A percentile compares a stretch with the other conserved stretches of the same genome.
Evolutionary conservation across 371 early-diverging fungal genomes (phyloP).

Genomic region (Lichtheimia corymbifera): DNA sequence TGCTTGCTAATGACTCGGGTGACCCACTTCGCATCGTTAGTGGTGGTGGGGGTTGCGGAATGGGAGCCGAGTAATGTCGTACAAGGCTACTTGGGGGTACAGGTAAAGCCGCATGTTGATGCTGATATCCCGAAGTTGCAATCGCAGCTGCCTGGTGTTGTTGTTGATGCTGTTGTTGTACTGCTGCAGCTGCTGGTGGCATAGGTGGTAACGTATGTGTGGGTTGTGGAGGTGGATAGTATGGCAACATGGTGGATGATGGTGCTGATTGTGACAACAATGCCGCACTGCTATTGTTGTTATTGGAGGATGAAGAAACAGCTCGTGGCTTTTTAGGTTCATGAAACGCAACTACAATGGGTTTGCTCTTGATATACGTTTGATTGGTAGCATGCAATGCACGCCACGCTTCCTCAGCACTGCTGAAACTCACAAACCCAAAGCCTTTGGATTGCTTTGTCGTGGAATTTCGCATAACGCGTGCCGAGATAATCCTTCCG

Average conservation of each 20-base stretch:
- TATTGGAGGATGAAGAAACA: background rate
- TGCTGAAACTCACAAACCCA: constrained; percentile 50
- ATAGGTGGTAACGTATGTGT: background rate
- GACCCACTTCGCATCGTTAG: background rate
- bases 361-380: constrained; percentile 33
- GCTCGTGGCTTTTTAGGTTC: constrained; percentile 46
- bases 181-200: background rate
- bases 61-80: background rate
- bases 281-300: background rate
- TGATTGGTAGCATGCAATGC: constrained; percentile 45
- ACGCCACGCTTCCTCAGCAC: constrained; percentile 38
- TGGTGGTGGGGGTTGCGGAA: background rate
- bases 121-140: background rate
- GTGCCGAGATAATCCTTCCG: constrained; percentile 55
- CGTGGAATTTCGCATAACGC: constrained; percentile 48
- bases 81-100: background rate
- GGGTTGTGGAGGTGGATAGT: background rate
- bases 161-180: background rate
- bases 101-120: background rate
- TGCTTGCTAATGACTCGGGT: constrained; percentile 31
- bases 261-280: too few species aligned
- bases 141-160: background rate
- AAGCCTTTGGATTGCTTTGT: constrained; percentile 51
- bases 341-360: constrained; percentile 46
- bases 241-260: background rate